Conservation (phyloP, 495 filamentous ascomycete species). For the Lophiotrema nucula region DNA sequence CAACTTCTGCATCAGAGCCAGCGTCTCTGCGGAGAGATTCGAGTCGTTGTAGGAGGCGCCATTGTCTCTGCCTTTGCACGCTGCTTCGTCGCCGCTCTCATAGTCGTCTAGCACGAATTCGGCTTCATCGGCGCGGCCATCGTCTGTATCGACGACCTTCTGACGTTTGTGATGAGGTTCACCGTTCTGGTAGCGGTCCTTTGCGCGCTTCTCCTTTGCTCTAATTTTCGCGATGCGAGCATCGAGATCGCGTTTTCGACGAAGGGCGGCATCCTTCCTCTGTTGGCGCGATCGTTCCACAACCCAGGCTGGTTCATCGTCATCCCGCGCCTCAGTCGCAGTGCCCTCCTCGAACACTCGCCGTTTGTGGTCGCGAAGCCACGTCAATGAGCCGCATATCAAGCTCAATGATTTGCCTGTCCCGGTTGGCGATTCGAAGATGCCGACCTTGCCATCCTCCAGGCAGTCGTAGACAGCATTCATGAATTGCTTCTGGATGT, state of each 20-base stretch:
- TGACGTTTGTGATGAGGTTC: slow-evolving; percentile 52
- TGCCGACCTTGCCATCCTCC: slow-evolving; percentile 75
- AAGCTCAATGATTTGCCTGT: slow-evolving; percentile 94
- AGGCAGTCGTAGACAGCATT: slow-evolving; percentile 77
- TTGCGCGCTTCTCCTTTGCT: slow-evolving; percentile 64
- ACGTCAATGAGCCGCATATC: slow-evolving; percentile 89
- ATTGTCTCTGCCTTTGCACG: slow-evolving; percentile 27
- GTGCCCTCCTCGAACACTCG: slow-evolving; percentile 57
- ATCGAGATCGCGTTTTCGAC: slow-evolving; percentile 70
- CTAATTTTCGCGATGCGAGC: slow-evolving; percentile 64
- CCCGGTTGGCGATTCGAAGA: slow-evolving; percentile 93
- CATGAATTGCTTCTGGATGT: slow-evolving; percentile 91
- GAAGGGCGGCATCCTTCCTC: slow-evolving; percentile 63
- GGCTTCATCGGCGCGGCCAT: slow-evolving; percentile 53
- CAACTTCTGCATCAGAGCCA: slow-evolving; percentile 61
- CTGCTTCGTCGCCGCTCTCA: slow-evolving; percentile 59
- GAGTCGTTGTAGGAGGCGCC: slow-evolving; percentile 34
- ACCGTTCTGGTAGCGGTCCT: slow-evolving; percentile 47
- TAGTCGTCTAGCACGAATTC: slow-evolving; percentile 79
- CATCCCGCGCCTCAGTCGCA: slow-evolving; percentile 47
- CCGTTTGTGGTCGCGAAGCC: slow-evolving; percentile 83
- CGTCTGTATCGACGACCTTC: slow-evolving; percentile 2
- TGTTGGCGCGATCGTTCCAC: slow-evolving; percentile 68
- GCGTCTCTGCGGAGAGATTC: slow-evolving; percentile 60
- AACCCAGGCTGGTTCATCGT: slow-evolving; percentile 88